Evolutionary conservation across 352 stramenopile species (phyloP).

Genomic region (Phytophthora pinifolia): DNA sequence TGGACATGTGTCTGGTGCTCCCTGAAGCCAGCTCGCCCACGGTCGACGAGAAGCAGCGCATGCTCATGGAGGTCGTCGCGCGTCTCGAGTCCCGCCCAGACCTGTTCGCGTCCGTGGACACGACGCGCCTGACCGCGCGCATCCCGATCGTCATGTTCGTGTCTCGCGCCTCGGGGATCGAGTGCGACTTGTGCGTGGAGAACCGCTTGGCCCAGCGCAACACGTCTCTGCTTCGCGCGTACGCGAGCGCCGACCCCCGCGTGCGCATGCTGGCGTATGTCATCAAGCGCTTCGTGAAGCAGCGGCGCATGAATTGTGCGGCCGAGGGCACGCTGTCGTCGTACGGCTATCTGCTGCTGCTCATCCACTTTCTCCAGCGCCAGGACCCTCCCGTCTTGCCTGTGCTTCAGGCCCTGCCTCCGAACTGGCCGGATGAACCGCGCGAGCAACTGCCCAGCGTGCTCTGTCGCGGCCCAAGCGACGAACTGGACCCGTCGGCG

Average conservation of each 20-base stretch:
- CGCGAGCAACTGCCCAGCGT: constrained; percentile 51
- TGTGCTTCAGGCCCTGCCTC: constrained; percentile 64
- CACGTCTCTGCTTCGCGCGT: constrained; percentile 94
- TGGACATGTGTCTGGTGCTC: constrained; percentile 94
- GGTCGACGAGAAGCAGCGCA: constrained; percentile 67
- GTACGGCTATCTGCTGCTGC: constrained; percentile 84
- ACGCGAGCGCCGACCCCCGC: constrained; percentile 80
- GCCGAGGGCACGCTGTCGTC: constrained; percentile 81
- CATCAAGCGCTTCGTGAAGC: constrained; percentile 83
- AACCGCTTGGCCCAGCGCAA: constrained; percentile 98
- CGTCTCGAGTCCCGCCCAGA: constrained; percentile 58
- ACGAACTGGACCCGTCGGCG: constrained; percentile 37
- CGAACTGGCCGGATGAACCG: constrained; percentile 47
- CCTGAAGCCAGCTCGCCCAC: constrained; percentile 22
- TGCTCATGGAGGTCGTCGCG: constrained; percentile 61
- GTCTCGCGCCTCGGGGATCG: constrained; percentile 66
- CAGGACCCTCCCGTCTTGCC: constrained; percentile 71
- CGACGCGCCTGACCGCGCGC: constrained; percentile 89
- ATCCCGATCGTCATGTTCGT: constrained; percentile 99
- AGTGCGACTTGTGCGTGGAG: constrained; percentile 91
- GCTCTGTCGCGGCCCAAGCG: constrained; percentile 45
- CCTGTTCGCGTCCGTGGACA: constrained; percentile 71
- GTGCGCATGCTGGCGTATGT: constrained; percentile 82
- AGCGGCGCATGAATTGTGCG: constrained; percentile 81
- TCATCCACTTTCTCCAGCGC: constrained; percentile 84